These are phyloP conservation scores for Vitis amurensis DNA, from an alignment of 164 flowering plant species.

Conservation along the genomic window DNA sequence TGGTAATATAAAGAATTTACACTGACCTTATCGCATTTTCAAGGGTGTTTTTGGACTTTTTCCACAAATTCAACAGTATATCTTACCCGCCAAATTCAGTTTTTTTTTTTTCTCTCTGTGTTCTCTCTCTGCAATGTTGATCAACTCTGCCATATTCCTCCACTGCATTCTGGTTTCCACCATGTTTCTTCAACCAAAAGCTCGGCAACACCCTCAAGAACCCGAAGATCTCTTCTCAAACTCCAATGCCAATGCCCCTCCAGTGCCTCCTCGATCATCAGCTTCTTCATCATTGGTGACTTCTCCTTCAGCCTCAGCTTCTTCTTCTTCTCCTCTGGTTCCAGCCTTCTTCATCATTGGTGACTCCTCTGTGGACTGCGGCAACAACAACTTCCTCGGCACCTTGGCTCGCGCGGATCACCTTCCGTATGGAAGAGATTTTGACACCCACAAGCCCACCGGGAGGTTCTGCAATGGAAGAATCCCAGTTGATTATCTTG, in stretches of 20 bases:
- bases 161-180: slow-evolving; percentile 9
- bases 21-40: no score
- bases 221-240: neutral
- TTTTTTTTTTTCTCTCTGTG: neutral
- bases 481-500: slow-evolving; percentile 85
- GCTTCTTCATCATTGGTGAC: neutral
- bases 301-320: slow-evolving; percentile 3
- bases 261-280: slow-evolving; percentile 6
- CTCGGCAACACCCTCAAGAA: slow-evolving; percentile 13
- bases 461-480: slow-evolving; percentile 92
- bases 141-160: slow-evolving; percentile 7
- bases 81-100: neutral
- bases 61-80: no score
- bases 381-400: slow-evolving; percentile 73
- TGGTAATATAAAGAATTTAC: no score
- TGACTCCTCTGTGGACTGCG: slow-evolving; percentile 86
- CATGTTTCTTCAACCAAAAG: slow-evolving; percentile 11
- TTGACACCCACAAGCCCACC: slow-evolving; percentile 81
- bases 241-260: neutral
- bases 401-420: slow-evolving; percentile 81
- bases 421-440: slow-evolving; percentile 84
- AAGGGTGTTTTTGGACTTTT: no score
- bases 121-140: slow-evolving; percentile 16
- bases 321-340: slow-evolving; percentile 35
- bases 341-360: slow-evolving; percentile 85